A percentile compares a stretch with the other conserved stretches of the same genome.
phyloP scores from a whole-genome alignment of 73 alveolate species.

The Paramecium sonneborni region DNA sequence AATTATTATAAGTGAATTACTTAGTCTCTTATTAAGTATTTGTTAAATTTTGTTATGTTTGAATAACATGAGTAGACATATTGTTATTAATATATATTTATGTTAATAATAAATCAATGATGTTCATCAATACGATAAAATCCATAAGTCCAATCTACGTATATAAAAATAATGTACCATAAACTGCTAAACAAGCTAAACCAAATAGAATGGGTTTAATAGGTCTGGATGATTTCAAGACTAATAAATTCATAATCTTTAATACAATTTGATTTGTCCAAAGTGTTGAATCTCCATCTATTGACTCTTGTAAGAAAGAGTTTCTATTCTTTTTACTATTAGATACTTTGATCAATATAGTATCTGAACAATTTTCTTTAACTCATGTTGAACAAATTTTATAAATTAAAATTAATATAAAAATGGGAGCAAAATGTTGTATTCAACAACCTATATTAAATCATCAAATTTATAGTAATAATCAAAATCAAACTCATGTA shows the following conservation, averaged over 20 bases:
- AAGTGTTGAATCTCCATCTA: slow-evolving; percentile 66
- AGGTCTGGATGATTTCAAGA: slow-evolving; percentile 57
- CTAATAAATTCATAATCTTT: not conserved
- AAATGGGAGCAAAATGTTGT: slow-evolving; percentile 52
- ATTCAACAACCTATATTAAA: not conserved
- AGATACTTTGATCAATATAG: slow-evolving; percentile 51
- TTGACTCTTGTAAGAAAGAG: slow-evolving; percentile 56
- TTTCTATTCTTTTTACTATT: slow-evolving; percentile 33
- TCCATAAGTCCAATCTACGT: slow-evolving; percentile 64
- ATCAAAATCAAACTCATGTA: not conserved
- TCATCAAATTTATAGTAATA: not conserved
- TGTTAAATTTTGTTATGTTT: not conserved
- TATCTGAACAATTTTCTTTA: slow-evolving; percentile 52
- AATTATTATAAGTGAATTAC: not conserved
- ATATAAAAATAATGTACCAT: not conserved
- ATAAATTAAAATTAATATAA: not conserved
- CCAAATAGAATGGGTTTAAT: slow-evolving; percentile 48
- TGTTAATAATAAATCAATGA: slow-evolving; percentile 59
- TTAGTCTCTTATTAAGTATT: not conserved
- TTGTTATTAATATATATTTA: not conserved
- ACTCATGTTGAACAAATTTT: not conserved
- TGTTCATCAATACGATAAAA: slow-evolving; percentile 62
- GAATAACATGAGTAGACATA: not conserved
- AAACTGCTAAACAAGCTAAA: slow-evolving; percentile 3
- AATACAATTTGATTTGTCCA: slow-evolving; percentile 57